Base-by-base conservation (phyloP, 805 yeast genomes). In the Ogataea philodendri region DNA sequence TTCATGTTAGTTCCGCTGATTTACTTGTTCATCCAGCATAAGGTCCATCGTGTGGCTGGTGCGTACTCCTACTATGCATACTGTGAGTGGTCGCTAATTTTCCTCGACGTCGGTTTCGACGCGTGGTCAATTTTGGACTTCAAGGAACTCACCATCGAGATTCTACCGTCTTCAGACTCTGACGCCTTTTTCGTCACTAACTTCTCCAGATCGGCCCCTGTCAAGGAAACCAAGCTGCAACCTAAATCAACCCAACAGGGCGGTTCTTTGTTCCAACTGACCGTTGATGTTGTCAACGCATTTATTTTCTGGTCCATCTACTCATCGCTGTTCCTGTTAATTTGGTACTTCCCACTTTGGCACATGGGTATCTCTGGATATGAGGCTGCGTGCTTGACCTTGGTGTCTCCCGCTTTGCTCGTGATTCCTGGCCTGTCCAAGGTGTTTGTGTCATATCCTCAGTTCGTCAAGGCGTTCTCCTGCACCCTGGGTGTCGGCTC, bases 341-440 rank as follows among this genome's bases (percentile, higher is more conserved):
- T 93, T 32, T 93, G 98, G 98, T 86, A 85, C 65, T 93, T 93
- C 70, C 98, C 98, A 8, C 68, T 93, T 44, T 93, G 98, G 98
- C 76, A 84, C 56, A 88, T 93, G 97, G 97, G 97, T 5, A 82
- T 93, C 28, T 84, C 95, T 2, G 98, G 98, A 4, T 89, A 84
- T 57, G 98, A 93, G 62, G 83, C 83, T 1, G 72, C 78, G 3
- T 67, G 86, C 30, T 54, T 76, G 5, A 63, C 78, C 15, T 65
- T 79, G 23, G 35, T 78, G 8, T 70, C 84, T 3, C 87, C 95
- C 9, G 13, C 49, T 9, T 17, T 55, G 7, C 39, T 58, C 9
- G 16, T 30, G 1, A 30, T 49, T 17, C 67, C 70, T 1, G 51
- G 51, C 6, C 14, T 67, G 3, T 64, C 71, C 38, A 45, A 45